Percentiles rank a stretch among this genome's conserved stretches.
Evolutionary conservation across 345 rosid species (phyloP).

Genomic region (Citrus glauca): DNA sequence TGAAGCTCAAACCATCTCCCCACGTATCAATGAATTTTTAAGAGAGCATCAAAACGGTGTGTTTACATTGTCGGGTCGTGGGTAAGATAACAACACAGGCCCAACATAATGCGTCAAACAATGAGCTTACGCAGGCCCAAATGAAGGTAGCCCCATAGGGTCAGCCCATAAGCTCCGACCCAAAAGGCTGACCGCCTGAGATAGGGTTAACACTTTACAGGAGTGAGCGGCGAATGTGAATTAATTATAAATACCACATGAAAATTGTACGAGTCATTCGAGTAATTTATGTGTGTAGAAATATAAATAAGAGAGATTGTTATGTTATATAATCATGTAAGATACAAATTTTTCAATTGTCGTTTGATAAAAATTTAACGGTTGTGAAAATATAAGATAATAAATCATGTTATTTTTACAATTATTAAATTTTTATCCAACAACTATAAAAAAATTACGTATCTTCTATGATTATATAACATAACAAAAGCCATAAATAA

Average conservation of each 20-base stretch:
- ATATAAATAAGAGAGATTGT: no score
- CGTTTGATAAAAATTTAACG: no score
- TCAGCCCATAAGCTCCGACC: background rate
- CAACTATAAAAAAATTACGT: rapidly evolving
- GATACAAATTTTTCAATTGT: rapidly evolving
- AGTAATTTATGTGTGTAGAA: no score
- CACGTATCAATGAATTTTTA: background rate
- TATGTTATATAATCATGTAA: no score
- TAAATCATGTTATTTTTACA: no score
- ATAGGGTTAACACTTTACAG: background rate
- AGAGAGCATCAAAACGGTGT: background rate
- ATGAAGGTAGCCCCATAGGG: background rate
- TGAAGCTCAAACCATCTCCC: background rate
- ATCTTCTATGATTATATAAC: no score
- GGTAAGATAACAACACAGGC: background rate
- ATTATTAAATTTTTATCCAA: no score
- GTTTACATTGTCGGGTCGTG: background rate
- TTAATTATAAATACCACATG: no score
- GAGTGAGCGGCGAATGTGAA: no score
- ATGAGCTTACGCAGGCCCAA: background rate
- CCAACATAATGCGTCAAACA: background rate
- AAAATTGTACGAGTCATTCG: no score
- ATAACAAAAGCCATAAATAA: no score
- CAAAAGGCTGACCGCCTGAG: background rate
- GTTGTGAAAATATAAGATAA: no score